Evolutionary conservation across 2,329 filamentous ascomycete genomes (phyloP).

Genomic region (Paraphaeosphaeria minitans): DNA sequence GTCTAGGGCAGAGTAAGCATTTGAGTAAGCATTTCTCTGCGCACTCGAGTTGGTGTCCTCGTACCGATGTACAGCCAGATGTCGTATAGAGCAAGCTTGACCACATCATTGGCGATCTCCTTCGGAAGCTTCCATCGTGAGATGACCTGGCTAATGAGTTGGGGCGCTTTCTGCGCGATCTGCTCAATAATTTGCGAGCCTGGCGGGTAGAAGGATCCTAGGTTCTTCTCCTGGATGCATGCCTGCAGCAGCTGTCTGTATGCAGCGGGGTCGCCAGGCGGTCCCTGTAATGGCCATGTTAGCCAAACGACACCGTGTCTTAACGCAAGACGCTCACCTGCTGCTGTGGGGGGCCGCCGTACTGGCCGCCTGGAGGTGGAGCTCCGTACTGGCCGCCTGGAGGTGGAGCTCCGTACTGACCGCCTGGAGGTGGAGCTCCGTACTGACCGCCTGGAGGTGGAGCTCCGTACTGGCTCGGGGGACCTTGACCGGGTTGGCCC

Average conservation of each 20-base stretch:
- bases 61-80: conserved; percentile 63
- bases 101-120: conserved; percentile 67
- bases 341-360: conserved; percentile 15
- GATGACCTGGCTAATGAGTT: conserved; percentile 61
- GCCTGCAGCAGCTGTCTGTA: conserved; percentile 63
- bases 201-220: conserved; percentile 64
- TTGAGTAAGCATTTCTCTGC: too few species aligned
- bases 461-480: conserved; percentile 26
- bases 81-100: conserved; percentile 67
- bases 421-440: too few species aligned
- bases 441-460: conserved; percentile 8
- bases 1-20: conserved; percentile 47
- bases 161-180: conserved; percentile 56
- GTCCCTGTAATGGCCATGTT: neutral
- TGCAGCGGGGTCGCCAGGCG: conserved; percentile 56
- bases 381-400: conserved; percentile 31
- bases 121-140: conserved; percentile 62
- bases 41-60: neutral
- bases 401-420: conserved; percentile 26
- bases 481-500: conserved; percentile 3
- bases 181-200: conserved; percentile 57
- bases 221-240: conserved; percentile 64
- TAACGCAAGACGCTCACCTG: conserved; percentile 39
- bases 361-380: conserved; percentile 9
- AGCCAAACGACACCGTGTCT: conserved; percentile 21